Percentiles rank a stretch among this genome's conserved stretches.
Conservation (phyloP, 163 green algal genomes). For the Chlamydomonas reinhardtii region DNA sequence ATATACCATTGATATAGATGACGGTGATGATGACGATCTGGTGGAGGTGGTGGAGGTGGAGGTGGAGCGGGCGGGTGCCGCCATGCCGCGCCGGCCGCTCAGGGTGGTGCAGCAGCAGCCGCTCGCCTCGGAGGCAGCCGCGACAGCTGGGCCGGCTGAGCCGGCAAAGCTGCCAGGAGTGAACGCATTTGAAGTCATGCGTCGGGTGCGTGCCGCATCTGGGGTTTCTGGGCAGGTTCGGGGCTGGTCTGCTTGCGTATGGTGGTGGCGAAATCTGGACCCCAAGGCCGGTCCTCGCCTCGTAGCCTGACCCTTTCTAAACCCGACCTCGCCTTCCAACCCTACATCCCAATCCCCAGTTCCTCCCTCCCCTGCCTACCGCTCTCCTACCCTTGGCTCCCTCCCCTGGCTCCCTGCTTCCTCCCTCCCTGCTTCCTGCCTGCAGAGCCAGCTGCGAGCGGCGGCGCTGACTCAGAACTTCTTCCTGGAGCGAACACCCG, state of each 20-base stretch:
- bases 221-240: neutral
- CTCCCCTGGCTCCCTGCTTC: too few species aligned
- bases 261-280: too few species aligned
- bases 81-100: neutral
- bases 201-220: neutral
- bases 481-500: conserved; percentile 30
- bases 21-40: neutral
- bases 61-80: too few species aligned
- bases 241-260: too few species aligned
- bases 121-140: neutral
- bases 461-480: conserved; percentile 30
- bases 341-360: too few species aligned
- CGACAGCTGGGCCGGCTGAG: too few species aligned
- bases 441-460: conserved; percentile 32
- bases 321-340: too few species aligned
- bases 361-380: neutral
- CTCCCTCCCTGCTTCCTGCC: neutral
- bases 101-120: too few species aligned
- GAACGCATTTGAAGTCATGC: conserved; percentile 41
- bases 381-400: neutral
- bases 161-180: neutral
- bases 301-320: too few species aligned
- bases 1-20: too few species aligned
- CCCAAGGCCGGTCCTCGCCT: too few species aligned
- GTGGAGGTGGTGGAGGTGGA: neutral